A percentile compares a stretch with the other conserved stretches of the same genome.
These are phyloP conservation scores for Eucalyptus cloeziana DNA, from an alignment of 345 rosid species.

Conservation along the genomic window DNA sequence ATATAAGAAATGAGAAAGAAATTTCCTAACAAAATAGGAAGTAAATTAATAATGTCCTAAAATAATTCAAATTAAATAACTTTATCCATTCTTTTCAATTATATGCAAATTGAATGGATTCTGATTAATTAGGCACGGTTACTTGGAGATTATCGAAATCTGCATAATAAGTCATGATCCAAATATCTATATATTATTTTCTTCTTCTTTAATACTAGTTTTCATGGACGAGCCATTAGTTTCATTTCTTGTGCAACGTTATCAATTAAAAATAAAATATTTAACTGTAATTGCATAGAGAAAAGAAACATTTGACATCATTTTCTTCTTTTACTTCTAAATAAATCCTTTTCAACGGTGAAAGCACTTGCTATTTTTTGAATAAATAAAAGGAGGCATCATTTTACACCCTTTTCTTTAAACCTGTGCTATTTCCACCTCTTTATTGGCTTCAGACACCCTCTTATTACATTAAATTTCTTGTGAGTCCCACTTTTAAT, in stretches of 20 bases:
- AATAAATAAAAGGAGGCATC: background rate
- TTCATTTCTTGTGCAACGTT: background rate
- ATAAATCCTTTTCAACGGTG: background rate
- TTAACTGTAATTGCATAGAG: background rate
- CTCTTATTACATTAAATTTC: no score
- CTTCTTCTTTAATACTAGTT: background rate
- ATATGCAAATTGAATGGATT: background rate
- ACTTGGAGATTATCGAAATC: background rate
- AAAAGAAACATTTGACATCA: background rate
- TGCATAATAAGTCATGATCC: background rate
- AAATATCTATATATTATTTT: background rate
- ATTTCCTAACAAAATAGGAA: background rate
- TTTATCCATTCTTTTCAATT: background rate
- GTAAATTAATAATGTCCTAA: background rate
- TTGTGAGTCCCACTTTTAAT: background rate
- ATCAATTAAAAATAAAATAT: background rate
- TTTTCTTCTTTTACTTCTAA: background rate
- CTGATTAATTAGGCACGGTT: background rate
- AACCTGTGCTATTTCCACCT: rapidly evolving
- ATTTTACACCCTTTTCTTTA: background rate
- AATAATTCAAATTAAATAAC: background rate
- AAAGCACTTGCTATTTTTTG: background rate
- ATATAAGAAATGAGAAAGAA: background rate
- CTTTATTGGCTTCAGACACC: background rate
- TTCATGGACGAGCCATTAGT: background rate